Evolutionary conservation across 129 eudicot genomes (phyloP).

Genomic region (Erigeron canadensis): DNA sequence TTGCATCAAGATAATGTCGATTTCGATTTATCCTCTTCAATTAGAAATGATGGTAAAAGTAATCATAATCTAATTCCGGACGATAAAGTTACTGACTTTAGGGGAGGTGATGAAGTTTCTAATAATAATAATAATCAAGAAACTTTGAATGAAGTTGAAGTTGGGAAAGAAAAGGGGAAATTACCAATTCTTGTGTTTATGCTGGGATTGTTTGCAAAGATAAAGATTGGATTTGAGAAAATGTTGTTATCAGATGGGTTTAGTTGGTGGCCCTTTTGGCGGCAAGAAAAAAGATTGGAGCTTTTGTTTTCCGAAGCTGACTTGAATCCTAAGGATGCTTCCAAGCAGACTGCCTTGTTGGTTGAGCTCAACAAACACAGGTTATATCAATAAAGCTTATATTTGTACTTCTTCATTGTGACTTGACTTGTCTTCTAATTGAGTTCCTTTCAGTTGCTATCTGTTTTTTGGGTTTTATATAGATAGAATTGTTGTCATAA

Average conservation of each 20-base stretch:
- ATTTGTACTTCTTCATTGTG: not conserved
- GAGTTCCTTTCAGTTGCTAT: not conserved
- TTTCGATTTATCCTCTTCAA: slow-evolving; percentile 25
- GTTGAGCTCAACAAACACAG: slow-evolving; percentile 84
- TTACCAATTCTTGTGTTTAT: slow-evolving; percentile 55
- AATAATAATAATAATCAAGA: not conserved
- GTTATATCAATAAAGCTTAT: slow-evolving; percentile 25
- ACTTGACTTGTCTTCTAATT: slow-evolving; percentile 7
- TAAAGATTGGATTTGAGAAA: slow-evolving; percentile 46
- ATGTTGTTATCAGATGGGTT: slow-evolving; percentile 60
- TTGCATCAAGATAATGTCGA: slow-evolving; percentile 52
- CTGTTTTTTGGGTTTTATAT: not conserved
- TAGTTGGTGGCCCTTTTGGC: slow-evolving; percentile 78
- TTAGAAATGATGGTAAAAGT: slow-evolving; percentile 3
- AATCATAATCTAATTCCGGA: slow-evolving; percentile 13
- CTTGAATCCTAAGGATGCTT: slow-evolving; percentile 71
- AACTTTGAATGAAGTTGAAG: not conserved
- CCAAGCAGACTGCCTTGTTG: slow-evolving; percentile 67
- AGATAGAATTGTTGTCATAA: not conserved
- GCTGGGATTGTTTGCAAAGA: slow-evolving; percentile 44
- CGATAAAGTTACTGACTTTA: slow-evolving; percentile 14
- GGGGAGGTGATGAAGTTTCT: slow-evolving; percentile 8
- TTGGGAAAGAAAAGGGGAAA: slow-evolving; percentile 28
- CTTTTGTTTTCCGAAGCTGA: slow-evolving; percentile 72
- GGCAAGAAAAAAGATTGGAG: slow-evolving; percentile 64